Evolutionary conservation across 2,329 filamentous ascomycete species (phyloP).

Genomic region (Teratosphaeria epicoccoides): DNA sequence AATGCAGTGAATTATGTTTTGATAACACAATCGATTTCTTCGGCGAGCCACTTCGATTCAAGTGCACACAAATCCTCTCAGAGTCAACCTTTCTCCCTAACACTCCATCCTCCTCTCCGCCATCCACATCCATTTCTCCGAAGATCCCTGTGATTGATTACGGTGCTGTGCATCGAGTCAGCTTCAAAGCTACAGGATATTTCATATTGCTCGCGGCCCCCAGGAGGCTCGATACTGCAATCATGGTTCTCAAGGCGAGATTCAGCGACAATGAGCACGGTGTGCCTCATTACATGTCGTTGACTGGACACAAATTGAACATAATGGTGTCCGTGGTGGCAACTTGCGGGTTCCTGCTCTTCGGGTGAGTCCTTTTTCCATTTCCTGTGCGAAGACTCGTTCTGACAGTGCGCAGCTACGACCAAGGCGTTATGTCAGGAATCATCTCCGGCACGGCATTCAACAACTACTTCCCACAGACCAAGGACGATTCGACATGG

Average conservation of each 20-base stretch:
- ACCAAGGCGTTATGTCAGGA: slow-evolving; percentile 11
- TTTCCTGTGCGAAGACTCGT: background rate
- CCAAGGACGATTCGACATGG: slow-evolving; percentile 33
- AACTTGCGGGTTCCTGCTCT: slow-evolving; percentile 50
- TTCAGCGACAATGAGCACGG: slow-evolving; percentile 15
- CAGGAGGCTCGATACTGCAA: slow-evolving; percentile 3
- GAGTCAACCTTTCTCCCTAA: background rate
- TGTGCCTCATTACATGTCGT: slow-evolving; percentile 44
- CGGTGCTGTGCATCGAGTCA: slow-evolving; percentile 1
- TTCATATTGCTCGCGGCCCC: background rate
- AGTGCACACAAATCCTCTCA: background rate
- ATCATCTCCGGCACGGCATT: slow-evolving; percentile 31
- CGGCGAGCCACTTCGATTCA: background rate
- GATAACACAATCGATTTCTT: background rate
- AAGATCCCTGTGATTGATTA: background rate
- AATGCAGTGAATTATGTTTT: background rate
- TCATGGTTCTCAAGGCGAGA: slow-evolving; percentile 10
- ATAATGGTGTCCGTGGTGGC: slow-evolving; percentile 51
- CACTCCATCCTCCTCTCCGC: background rate
- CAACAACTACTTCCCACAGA: slow-evolving; percentile 28
- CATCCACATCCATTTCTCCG: background rate
- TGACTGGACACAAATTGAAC: slow-evolving; percentile 48
- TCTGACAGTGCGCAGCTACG: background rate
- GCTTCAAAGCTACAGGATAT: background rate
- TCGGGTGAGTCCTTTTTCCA: slow-evolving; percentile 6